These are phyloP conservation scores for Physocladia obscura DNA, from an alignment of 192 early-diverging fungal species.

Conservation along the genomic window DNA sequence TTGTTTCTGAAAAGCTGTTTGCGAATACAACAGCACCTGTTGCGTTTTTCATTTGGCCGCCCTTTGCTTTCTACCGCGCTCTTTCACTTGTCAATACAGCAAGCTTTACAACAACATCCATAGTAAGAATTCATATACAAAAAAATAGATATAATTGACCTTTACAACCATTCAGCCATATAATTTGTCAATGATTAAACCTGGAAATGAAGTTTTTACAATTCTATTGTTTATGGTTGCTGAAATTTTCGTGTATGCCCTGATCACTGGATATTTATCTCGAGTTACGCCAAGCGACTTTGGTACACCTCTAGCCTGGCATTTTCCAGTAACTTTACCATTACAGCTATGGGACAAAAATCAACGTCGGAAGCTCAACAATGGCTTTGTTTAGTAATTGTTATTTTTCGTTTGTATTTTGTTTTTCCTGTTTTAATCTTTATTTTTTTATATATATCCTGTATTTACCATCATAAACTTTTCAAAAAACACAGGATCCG, in stretches of 20 bases:
- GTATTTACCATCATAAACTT: no score
- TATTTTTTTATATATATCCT: not conserved
- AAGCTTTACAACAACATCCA: conserved; percentile 36
- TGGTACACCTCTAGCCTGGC: conserved; percentile 65
- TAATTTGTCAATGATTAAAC: conserved; percentile 47
- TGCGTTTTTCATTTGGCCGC: conserved; percentile 71
- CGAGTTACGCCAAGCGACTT: conserved; percentile 63
- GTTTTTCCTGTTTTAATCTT: not conserved
- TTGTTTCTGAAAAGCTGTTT: conserved; percentile 53
- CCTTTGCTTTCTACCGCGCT: conserved; percentile 73
- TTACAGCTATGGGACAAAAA: conserved; percentile 34
- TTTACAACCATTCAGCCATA: no score
- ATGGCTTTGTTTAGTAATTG: conserved; percentile 22
- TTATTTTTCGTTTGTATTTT: conserved; percentile 8
- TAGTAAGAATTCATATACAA: conserved; percentile 22
- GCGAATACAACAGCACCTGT: conserved; percentile 33
- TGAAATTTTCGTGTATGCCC: conserved; percentile 47
- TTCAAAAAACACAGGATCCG: conserved; percentile 55
- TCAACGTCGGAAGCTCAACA: conserved; percentile 9
- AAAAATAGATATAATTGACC: not conserved
- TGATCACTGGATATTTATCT: conserved; percentile 41
- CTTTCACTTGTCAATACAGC: conserved; percentile 56
- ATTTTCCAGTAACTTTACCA: conserved; percentile 53
- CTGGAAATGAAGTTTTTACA: conserved; percentile 58
- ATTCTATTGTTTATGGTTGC: conserved; percentile 56